Evolutionary conservation across 441 rosid genomes (phyloP).

Genomic region (Manihot esculenta): DNA sequence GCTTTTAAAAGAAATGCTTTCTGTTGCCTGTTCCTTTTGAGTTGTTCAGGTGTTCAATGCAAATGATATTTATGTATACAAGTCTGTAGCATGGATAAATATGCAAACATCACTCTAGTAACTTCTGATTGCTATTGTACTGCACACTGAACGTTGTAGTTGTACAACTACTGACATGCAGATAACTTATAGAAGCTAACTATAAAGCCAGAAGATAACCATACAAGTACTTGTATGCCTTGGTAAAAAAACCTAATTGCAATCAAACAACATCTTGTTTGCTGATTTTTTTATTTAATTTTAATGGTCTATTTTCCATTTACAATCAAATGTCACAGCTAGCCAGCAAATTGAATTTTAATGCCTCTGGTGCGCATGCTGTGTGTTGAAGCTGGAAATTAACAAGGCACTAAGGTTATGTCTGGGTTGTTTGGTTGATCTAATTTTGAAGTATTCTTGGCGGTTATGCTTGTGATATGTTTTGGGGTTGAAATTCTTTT

Average conservation of each 20-base stretch:
- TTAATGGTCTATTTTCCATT: too few species aligned
- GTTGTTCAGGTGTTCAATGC: background rate
- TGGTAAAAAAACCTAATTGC: background rate
- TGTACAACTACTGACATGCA: background rate
- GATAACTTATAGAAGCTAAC: background rate
- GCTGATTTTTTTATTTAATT: background rate
- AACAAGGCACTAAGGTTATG: too few species aligned
- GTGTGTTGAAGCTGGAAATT: conserved; percentile 1
- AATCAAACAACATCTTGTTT: background rate
- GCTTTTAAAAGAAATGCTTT: background rate
- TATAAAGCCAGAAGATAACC: background rate
- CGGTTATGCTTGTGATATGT: background rate
- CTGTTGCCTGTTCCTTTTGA: background rate
- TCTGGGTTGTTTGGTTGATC: background rate
- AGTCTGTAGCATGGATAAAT: background rate
- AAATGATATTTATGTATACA: background rate
- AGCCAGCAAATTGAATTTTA: background rate
- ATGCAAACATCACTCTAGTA: background rate
- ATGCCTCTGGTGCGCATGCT: background rate
- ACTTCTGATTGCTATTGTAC: too few species aligned
- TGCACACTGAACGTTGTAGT: background rate
- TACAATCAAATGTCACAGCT: background rate
- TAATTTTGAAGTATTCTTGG: background rate
- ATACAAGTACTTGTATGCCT: background rate
- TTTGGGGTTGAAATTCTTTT: background rate